phyloP scores from a whole-genome alignment of 768 basidiomycete genomes.

The Clavaria fumosa region DNA sequence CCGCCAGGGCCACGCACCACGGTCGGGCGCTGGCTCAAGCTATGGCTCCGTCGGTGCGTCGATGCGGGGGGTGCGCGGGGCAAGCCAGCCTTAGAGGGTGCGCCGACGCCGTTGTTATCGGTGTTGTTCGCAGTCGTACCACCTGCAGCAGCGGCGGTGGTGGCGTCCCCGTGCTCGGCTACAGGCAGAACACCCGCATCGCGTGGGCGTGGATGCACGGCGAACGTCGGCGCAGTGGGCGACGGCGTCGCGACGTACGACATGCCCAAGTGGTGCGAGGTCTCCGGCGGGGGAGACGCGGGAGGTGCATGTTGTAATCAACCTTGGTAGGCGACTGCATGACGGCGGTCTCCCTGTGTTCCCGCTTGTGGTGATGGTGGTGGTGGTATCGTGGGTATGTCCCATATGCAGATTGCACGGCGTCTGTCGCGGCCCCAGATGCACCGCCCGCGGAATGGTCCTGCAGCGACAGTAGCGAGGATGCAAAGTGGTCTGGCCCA shows the following conservation, averaged over 20 bases:
- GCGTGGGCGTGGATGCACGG: slow-evolving; percentile 41
- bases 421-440: slow-evolving; percentile 8
- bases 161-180: slow-evolving; percentile 9
- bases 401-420: slow-evolving; percentile 14
- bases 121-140: neutral
- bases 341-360: slow-evolving; percentile 8
- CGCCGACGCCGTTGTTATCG: neutral
- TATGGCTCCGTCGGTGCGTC: slow-evolving; percentile 71
- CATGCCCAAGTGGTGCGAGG: slow-evolving; percentile 68
- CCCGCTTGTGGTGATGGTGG: slow-evolving; percentile 32
- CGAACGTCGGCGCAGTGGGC: slow-evolving; percentile 43
- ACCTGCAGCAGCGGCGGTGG: neutral
- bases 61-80: slow-evolving; percentile 49
- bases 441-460: too few relatives aligned
- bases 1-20: slow-evolving; percentile 37
- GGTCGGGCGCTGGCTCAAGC: slow-evolving; percentile 61
- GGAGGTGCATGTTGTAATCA: slow-evolving; percentile 74
- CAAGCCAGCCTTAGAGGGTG: slow-evolving; percentile 13
- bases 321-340: slow-evolving; percentile 24
- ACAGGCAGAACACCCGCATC: slow-evolving; percentile 43
- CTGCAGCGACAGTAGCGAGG: slow-evolving; percentile 61
- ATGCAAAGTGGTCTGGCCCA: slow-evolving; percentile 87
- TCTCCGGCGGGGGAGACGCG: slow-evolving; percentile 70
- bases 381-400: slow-evolving; percentile 8
- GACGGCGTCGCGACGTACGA: slow-evolving; percentile 68